Conservation (phyloP, 768 basidiomycete species). For the Tylopilus sp. region DNA sequence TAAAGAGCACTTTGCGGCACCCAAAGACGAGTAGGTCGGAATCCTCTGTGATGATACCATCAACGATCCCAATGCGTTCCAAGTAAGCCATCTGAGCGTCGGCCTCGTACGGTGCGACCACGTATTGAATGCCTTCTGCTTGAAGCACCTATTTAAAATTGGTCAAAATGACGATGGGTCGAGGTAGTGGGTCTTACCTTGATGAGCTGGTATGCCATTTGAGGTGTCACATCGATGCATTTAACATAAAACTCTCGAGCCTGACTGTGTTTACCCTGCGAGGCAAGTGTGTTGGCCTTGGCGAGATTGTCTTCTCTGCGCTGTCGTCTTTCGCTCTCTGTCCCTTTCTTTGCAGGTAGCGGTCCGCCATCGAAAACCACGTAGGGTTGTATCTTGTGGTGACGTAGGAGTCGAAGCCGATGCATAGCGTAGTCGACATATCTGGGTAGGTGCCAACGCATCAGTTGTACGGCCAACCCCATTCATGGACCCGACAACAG, state of each 20-base stretch:
- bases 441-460: conserved; percentile 39
- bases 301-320: conserved; percentile 74
- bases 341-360: conserved; percentile 89
- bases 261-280: conserved; percentile 74
- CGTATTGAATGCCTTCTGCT: conserved; percentile 75
- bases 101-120: conserved; percentile 98
- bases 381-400: conserved; percentile 83
- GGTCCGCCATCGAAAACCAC: conserved; percentile 97
- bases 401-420: conserved; percentile 77
- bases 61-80: conserved; percentile 75
- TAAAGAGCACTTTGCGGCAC: conserved; percentile 90
- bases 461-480: background rate
- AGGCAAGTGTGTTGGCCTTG: conserved; percentile 66
- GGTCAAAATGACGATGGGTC: conserved; percentile 4
- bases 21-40: conserved; percentile 97
- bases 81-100: conserved; percentile 96
- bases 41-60: conserved; percentile 95
- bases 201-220: conserved; percentile 97
- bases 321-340: conserved; percentile 76
- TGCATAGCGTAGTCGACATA: conserved; percentile 98
- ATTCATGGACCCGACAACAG: background rate
- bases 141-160: conserved; percentile 64
- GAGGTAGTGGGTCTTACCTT: conserved; percentile 52
- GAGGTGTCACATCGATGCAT: conserved; percentile 91
- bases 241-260: conserved; percentile 89